phyloP scores from a whole-genome alignment of 257 asterid genomes.

The Solanum microdontum region DNA sequence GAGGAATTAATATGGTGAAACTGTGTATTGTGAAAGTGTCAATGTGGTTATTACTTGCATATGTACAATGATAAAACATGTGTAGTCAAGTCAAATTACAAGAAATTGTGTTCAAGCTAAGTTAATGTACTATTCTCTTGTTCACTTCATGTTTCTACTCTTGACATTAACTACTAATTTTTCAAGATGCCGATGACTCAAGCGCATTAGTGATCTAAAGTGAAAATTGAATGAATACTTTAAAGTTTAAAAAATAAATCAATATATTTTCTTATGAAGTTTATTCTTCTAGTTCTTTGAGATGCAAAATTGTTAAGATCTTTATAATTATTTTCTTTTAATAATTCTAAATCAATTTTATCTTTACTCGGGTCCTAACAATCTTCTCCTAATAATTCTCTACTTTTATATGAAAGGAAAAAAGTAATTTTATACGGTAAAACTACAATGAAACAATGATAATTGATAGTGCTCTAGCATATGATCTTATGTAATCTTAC shows the following conservation, averaged over 20 bases:
- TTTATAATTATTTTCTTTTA: not conserved
- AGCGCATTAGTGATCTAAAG: not conserved
- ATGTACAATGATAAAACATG: not conserved
- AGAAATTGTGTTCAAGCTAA: not conserved
- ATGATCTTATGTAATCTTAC: too few relatives aligned
- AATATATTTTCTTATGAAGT: not conserved
- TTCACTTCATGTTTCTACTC: not conserved
- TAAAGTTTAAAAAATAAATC: not conserved
- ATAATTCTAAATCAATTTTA: not conserved
- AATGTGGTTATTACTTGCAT: not conserved
- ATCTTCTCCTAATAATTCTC: not conserved
- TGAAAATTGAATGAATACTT: not conserved
- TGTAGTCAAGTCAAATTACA: not conserved
- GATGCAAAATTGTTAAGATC: not conserved
- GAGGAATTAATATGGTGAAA: not conserved
- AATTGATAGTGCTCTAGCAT: not conserved
- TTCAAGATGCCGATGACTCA: not conserved
- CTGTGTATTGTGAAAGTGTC: not conserved
- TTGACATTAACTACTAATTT: not conserved
- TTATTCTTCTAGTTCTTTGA: not conserved
- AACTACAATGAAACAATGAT: not conserved
- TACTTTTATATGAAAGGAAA: not conserved
- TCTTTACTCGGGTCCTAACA: not conserved
- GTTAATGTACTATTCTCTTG: not conserved
- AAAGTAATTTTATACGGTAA: not conserved